Evolutionary conservation across 805 yeast genomes (phyloP), one percentile per base, ranked within the genome.

Genomic region (Metschnikowia rubicola): DNA sequence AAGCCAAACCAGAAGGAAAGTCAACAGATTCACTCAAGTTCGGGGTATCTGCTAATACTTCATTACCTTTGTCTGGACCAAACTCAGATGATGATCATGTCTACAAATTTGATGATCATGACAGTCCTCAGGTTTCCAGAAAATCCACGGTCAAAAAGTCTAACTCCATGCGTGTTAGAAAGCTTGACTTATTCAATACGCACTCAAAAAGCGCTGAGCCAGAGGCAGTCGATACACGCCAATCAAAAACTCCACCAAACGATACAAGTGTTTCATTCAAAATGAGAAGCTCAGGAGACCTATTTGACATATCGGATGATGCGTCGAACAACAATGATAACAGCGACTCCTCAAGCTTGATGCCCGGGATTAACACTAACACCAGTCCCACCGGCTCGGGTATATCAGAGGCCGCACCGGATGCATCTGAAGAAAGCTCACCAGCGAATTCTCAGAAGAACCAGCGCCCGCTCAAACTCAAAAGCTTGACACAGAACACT

Each of bases 121-220:
- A 57, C 15, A 62, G 61, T 29, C 57, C 60, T 2, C 61, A 61
- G 41, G 47, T 66, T 17, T 71, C 77, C 3, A 56, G 75, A 39
- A 69, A 67, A 43, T 65, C 73, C 6, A 71, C 76, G 1, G 47
- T 71, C n/a, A 67, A 65, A 45, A 68, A 67, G 45, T 57, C 70
- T 13, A 68, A 70, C 45, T 71, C 76, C 12, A 66, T 68, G 68
- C 64, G 71, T 34, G 65, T 72, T 32, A 56, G 76, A 11, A 71
- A 71, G 41, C 60, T 72, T 35, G 66, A 72, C 44, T 56, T 72
- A n/a, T 71, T 70, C 40, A 46, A 30, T 36, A 43, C 47, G n/a
- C 11, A 11, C 8, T 26, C 39, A 8, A 19, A 12, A 21, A 21
- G 7, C 26, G n/a, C 33, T 30, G 33, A 30, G 11, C 33, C 33